A percentile compares a stretch with the other conserved stretches of the same genome.
Conservation (phyloP, 371 early-diverging fungal species). For the Capillidium rhysosporum region DNA sequence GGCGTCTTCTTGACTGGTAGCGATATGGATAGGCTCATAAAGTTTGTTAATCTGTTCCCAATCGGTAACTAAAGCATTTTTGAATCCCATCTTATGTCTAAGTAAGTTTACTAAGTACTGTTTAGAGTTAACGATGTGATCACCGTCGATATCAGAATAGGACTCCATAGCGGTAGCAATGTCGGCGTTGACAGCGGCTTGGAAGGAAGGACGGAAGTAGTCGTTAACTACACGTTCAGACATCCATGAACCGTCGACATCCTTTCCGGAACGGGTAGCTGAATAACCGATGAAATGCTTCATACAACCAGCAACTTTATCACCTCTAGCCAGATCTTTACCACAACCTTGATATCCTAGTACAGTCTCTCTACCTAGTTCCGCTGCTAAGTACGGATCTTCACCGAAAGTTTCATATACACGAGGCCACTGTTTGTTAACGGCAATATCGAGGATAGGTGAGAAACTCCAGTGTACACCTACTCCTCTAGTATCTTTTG, state of each 20-base stretch:
- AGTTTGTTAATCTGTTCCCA: conserved; percentile 40
- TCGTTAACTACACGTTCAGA: conserved; percentile 33
- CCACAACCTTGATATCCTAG: conserved; percentile 40
- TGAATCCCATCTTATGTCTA: conserved; percentile 29
- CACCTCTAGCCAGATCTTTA: conserved; percentile 14
- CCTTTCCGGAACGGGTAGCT: conserved; percentile 27
- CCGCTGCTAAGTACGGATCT: conserved; percentile 28
- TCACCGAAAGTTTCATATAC: conserved; percentile 35
- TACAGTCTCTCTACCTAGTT: conserved; percentile 27
- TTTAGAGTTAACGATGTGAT: conserved; percentile 29
- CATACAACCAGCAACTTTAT: conserved; percentile 19
- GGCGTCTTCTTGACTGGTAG: neutral
- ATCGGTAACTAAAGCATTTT: conserved; percentile 42
- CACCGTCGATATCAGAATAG: conserved; percentile 42
- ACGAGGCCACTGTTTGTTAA: conserved; percentile 45
- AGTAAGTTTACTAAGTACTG: conserved; percentile 29
- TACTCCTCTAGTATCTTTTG: conserved; percentile 27
- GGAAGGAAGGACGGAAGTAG: conserved; percentile 36
- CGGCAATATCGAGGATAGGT: conserved; percentile 36
- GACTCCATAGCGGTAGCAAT: conserved; percentile 46
- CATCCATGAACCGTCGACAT: conserved; percentile 32
- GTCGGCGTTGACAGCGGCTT: conserved; percentile 38
- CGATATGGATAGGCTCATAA: conserved; percentile 11
- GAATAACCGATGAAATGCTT: conserved; percentile 32
- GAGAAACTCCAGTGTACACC: conserved; percentile 40